Evolutionary conservation across 2,329 filamentous ascomycete species (phyloP).

Genomic region (Alternaria panax): DNA sequence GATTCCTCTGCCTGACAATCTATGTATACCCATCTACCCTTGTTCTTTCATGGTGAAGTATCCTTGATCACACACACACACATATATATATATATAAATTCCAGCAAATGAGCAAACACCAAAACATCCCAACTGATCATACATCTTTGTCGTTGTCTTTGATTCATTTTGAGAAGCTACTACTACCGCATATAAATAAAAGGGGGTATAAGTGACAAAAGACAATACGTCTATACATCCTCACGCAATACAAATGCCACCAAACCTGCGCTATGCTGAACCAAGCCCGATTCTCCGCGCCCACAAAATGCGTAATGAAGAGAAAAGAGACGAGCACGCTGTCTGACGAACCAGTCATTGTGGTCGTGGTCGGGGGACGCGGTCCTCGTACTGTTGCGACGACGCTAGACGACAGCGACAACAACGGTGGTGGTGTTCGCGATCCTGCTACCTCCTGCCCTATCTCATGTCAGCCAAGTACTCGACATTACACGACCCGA

Average conservation of each 20-base stretch:
- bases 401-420: background rate
- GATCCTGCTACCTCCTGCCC: constrained; percentile 11
- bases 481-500: background rate
- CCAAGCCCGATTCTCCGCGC: constrained; percentile 14
- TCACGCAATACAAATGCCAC: constrained; percentile 21
- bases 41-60: no score
- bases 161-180: background rate
- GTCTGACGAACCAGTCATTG: background rate
- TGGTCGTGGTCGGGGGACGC: background rate
- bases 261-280: constrained; percentile 19
- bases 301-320: constrained; percentile 15
- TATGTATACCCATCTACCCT: no score
- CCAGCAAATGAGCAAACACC: no score
- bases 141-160: background rate
- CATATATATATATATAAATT: background rate
- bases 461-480: constrained; percentile 3
- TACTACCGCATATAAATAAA: constrained; percentile 15
- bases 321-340: constrained; percentile 15
- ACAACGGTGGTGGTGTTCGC: background rate
- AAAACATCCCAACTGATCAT: background rate
- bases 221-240: constrained; percentile 17
- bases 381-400: background rate
- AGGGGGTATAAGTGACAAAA: constrained; percentile 22
- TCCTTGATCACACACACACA: no score
- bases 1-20: no score